A percentile compares a stretch with the other conserved stretches of the same genome.
These are phyloP conservation scores for Cutaneotrichosporon sp. DNA, from an alignment of 1,284 basidiomycete genomes.

Conservation along the genomic window DNA sequence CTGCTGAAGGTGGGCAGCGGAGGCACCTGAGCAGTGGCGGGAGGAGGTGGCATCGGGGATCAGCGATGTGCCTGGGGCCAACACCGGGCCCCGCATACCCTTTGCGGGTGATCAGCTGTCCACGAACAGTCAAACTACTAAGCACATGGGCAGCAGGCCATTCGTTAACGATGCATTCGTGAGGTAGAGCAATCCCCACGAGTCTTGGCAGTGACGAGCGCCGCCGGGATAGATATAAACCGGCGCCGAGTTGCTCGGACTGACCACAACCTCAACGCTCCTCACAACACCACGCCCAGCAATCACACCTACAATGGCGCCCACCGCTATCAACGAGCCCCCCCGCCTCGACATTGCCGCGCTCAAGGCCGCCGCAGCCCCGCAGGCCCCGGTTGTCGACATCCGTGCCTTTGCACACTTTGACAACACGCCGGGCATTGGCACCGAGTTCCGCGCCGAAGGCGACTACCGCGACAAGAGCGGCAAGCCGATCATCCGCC, in stretches of 20 bases:
- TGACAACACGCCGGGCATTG: slow-evolving; percentile 40
- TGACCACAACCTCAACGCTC: neutral
- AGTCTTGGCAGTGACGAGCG: neutral
- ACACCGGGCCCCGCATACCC: neutral
- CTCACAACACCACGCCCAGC: too few species aligned
- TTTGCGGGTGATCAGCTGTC: neutral
- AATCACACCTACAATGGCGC: slow-evolving; percentile 16
- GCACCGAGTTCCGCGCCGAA: slow-evolving; percentile 48
- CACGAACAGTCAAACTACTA: neutral
- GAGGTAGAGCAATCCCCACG: neutral
- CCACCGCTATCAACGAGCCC: slow-evolving; percentile 6
- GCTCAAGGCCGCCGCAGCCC: slow-evolving; percentile 8
- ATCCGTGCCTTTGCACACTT: slow-evolving; percentile 30
- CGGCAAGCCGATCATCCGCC: slow-evolving; percentile 31
- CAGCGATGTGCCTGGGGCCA: neutral
- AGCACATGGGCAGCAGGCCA: neutral
- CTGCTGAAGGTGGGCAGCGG: neutral
- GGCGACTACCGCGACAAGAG: slow-evolving; percentile 13
- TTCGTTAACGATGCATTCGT: neutral
- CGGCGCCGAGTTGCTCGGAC: neutral
- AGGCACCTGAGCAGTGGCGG: neutral
- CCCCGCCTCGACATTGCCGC: neutral
- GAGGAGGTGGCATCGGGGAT: neutral
- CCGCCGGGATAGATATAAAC: neutral
- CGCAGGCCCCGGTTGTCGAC: slow-evolving; percentile 4